Conservation (phyloP, 2,329 filamentous ascomycete genomes). For the Zalaria sp. region DNA sequence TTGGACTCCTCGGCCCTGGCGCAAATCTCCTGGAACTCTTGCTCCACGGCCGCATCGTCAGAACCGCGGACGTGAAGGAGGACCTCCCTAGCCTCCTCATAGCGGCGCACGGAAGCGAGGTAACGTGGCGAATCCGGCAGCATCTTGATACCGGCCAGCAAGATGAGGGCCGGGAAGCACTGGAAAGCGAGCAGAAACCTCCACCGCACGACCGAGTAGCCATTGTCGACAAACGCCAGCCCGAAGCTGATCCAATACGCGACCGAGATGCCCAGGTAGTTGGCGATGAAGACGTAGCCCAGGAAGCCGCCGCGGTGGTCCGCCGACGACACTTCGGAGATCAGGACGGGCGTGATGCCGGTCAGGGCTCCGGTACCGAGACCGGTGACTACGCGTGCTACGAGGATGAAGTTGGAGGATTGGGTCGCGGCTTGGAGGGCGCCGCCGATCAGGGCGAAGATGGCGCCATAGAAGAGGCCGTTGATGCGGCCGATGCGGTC, state of each 20-base stretch:
- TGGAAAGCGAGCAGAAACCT: conserved; percentile 22
- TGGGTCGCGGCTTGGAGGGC: conserved; percentile 32
- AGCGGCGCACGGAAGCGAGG: conserved; percentile 11
- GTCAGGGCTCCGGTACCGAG: conserved; percentile 37
- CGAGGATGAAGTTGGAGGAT: conserved; percentile 33
- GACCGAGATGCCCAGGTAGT: conserved; percentile 29
- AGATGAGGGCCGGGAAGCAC: conserved; percentile 26
- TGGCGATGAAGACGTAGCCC: conserved; percentile 38
- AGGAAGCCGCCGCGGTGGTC: conserved; percentile 32
- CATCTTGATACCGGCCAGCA: conserved; percentile 24
- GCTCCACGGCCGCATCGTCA: conserved; percentile 13
- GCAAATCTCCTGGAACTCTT: conserved; percentile 22
- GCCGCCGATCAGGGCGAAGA: conserved; percentile 36
- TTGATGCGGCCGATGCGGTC: conserved; percentile 41
- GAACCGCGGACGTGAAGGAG: conserved; percentile 17
- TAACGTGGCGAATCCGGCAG: conserved; percentile 33
- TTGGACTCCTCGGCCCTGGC: conserved; percentile 16
- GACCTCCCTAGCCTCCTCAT: conserved; percentile 18
- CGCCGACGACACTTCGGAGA: conserved; percentile 34
- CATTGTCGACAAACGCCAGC: conserved; percentile 15
- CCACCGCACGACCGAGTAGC: conserved; percentile 12
- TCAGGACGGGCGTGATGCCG: conserved; percentile 34
- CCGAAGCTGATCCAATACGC: conserved; percentile 26
- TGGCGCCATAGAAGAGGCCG: conserved; percentile 31
- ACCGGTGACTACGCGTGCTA: conserved; percentile 36